Evolutionary conservation across 148 eudicot genomes (phyloP), one percentile per base, ranked within the genome.

Genomic region (Limonium bicolor): DNA sequence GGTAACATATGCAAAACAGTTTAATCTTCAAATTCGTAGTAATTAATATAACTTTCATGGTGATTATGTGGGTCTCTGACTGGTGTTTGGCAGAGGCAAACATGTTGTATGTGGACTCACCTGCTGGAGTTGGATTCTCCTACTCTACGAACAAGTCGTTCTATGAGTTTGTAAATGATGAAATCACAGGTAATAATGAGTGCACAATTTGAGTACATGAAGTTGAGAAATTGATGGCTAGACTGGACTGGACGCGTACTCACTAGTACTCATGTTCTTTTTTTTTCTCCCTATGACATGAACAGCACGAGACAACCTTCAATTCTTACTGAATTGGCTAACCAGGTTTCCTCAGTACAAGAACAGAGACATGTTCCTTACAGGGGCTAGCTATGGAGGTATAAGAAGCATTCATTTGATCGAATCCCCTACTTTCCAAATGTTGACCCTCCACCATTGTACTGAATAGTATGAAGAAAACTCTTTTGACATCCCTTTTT

Each of bases 311-410:
- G 46, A 41, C 46, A 41, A 22, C 46, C 46, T 41, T 48, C 69
- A 19, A 27, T 82, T 82, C 62, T 26, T 82, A 54, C 69, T 74
- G 9, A 77, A 64, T 22, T 82, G 93, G 93, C 55, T 82, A 39
- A 36, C 38, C 37, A 66, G 32, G 50, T 77, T 65, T 29, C 79
- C 81, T 17, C 59, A 69, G 14, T 82, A 41, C 58, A 71, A 59
- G 41, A 59, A 27, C 38, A 61, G 21, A 16, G 81, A 77, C 21
- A 61, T 82, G 32, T 77, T 35, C 67, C 53, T 82, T 24, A 61
- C 73, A 5, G 93, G 93, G 53, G 93, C 73, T 66, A 82, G 93
- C 53, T 82, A 82, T 59, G 82, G 72, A 70, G 92, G 92, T 81
- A 38, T 18, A 0, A 2, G 20, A 38, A n/a, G n/a, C n/a, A n/a